phyloP scores from a whole-genome alignment of 176 grass and related monocot species.

The Leersia perrieri region DNA sequence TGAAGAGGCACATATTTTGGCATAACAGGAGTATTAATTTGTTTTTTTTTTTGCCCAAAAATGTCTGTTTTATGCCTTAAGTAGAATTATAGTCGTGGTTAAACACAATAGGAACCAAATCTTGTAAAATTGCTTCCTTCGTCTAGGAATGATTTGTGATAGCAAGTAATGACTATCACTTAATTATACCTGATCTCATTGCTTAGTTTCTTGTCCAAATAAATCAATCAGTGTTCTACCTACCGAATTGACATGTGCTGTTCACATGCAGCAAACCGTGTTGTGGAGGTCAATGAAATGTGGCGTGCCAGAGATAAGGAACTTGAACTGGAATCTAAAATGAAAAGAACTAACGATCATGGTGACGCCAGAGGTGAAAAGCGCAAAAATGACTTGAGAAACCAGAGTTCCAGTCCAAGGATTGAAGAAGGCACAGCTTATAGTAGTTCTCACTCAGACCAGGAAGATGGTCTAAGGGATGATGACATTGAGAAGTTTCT shows the following conservation, averaged over 20 bases:
- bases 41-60: background rate
- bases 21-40: no score
- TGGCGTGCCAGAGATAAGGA: constrained; percentile 90
- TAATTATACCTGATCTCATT: background rate
- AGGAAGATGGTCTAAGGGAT: constrained; percentile 51
- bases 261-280: constrained; percentile 69
- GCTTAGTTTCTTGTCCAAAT: background rate
- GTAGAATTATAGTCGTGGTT: background rate
- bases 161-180: background rate
- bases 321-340: constrained; percentile 60
- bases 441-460: constrained; percentile 42
- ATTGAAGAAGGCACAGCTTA: constrained; percentile 27
- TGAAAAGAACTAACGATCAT: constrained; percentile 32
- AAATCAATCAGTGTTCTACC: background rate
- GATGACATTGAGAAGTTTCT: constrained; percentile 85
- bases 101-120: background rate
- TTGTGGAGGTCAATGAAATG: constrained; percentile 86
- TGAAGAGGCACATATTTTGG: no score
- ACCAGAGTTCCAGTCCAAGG: constrained; percentile 43
- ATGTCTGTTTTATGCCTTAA: background rate
- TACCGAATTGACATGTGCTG: constrained; percentile 15
- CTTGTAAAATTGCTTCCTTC: background rate
- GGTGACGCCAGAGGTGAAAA: constrained; percentile 39
- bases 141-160: background rate
- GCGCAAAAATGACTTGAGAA: constrained; percentile 38